Conservation (phyloP, 2,329 filamentous ascomycete species). For the Scedosporium aurantiacum region DNA sequence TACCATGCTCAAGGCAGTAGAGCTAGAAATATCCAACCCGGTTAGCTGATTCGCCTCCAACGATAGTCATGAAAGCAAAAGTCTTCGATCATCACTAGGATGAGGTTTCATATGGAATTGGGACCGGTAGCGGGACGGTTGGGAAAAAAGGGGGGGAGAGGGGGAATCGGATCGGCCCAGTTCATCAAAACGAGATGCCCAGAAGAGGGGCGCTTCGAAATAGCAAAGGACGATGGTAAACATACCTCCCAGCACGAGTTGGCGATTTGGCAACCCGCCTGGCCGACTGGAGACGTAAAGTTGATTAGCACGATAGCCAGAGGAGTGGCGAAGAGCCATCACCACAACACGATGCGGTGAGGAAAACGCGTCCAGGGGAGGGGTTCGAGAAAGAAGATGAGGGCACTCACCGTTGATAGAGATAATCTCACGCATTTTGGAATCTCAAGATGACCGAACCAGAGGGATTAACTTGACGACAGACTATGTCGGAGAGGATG, state of each 20-base stretch:
- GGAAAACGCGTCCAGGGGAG: conserved; percentile 14
- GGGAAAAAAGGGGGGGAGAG: neutral
- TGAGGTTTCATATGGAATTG: neutral
- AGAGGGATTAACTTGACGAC: conserved; percentile 4
- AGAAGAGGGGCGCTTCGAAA: neutral
- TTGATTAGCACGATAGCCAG: neutral
- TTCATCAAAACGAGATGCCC: neutral
- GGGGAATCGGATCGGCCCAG: neutral
- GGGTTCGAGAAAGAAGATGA: conserved; percentile 19
- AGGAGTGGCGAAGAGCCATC: neutral
- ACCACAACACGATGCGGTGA: conserved; percentile 30
- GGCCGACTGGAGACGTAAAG: conserved; percentile 64
- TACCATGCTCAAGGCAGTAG: conserved; percentile 99
- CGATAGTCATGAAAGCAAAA: neutral
- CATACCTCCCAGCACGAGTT: conserved; percentile 99
- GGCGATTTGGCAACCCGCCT: conserved; percentile 99
- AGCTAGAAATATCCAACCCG: conserved; percentile 48
- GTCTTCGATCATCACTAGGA: neutral
- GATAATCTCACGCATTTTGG: conserved; percentile 97
- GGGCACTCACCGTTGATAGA: conserved; percentile 82
- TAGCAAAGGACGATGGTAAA: conserved; percentile 14
- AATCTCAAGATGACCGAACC: conserved; percentile 8
- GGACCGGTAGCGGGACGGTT: neutral
- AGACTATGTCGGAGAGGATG: conserved; percentile 5
- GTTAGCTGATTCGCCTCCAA: conserved; percentile 14